phyloP scores from a whole-genome alignment of 1,139 yeast species.

The Sporopachydermia cereana region DNA sequence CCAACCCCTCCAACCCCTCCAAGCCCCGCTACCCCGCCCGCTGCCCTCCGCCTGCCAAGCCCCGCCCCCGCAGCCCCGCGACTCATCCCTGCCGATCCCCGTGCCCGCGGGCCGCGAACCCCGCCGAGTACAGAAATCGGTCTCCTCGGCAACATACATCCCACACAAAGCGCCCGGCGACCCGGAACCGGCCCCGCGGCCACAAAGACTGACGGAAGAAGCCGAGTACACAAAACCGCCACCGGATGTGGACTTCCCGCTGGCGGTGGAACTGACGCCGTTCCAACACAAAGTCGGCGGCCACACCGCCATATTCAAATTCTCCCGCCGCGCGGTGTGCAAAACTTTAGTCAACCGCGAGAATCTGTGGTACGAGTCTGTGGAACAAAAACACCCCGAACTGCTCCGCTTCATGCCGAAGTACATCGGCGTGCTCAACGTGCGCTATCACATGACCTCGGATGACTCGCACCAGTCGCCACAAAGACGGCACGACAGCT shows the following conservation, averaged over 20 bases:
- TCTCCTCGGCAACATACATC: conserved; percentile 55
- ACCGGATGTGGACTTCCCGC: conserved; percentile 33
- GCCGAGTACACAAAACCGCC: background rate
- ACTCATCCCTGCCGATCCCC: background rate
- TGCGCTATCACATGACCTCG: conserved; percentile 48
- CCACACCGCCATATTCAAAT: conserved; percentile 90
- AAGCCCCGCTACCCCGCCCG: conserved; percentile 8
- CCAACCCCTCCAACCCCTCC: background rate
- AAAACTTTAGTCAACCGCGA: conserved; percentile 86
- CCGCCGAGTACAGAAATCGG: conserved; percentile 30
- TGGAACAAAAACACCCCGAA: conserved; percentile 67
- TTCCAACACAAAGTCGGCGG: conserved; percentile 95
- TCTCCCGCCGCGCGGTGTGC: conserved; percentile 89
- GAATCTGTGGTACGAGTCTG: conserved; percentile 81
- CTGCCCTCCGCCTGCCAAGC: conserved; percentile 7
- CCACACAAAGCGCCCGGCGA: conserved; percentile 37
- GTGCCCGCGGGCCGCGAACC: conserved; percentile 2
- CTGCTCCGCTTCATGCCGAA: conserved; percentile 79
- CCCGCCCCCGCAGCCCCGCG: background rate
- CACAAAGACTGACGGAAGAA: conserved; percentile 6
- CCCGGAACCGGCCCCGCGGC: background rate
- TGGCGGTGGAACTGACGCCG: conserved; percentile 78
- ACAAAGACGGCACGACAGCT: conserved; percentile 9
- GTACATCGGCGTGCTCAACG: conserved; percentile 88
- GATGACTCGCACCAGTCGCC: conserved; percentile 16